Evolutionary conservation across 1,284 basidiomycete species (phyloP), one percentile per base, ranked within the genome.

Genomic region (Cryptococcus sp.): DNA sequence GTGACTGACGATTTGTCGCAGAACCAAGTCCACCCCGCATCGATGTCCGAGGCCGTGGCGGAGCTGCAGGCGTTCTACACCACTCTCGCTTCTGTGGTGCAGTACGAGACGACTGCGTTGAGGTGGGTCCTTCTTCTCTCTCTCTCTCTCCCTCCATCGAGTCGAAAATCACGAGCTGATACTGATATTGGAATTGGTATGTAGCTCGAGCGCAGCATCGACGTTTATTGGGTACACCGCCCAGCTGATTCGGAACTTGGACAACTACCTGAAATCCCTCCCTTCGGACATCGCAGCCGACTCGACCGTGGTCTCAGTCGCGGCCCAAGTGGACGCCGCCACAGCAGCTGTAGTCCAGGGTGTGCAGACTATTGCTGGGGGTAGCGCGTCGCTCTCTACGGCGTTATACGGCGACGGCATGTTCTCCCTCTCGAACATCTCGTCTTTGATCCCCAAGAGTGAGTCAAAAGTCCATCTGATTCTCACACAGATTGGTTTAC

Each of bases 401-500:
- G 52, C 58, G 8, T 41, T 60, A n/a, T 55, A 60, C 30, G 54
- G 25, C 5, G 54, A 60, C 30, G 58, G 58, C 5, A 46, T 50
- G 43, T 51, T 55, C 42, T 47, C 50, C 17, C 39, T 42, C 39
- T 16, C 13, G 10, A 35, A 15, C 45, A 27, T 55, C 46, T 43
- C 39, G 10, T 42, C 20, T 23, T 60, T 55, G 38, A 27, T 60
- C 42, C 53, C 58, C 15, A 60, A 51, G 54, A 60, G 53, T 60
- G 45, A 55, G 58, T 51, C 19, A 35, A 23, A 43, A 13, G 22
- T 11, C n/a, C 20, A 23, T 3, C 20, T 22, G 5, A 16, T 13
- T 19, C 39, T 43, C n/a, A n/a, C n/a, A n/a, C n/a, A n/a, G n/a
- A n/a, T n/a, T 25, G 19, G 19, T 30, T 2, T 5, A 2, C 23